Base-by-base conservation (phyloP, 805 yeast genomes). In the Saturnispora serradocipensis region DNA sequence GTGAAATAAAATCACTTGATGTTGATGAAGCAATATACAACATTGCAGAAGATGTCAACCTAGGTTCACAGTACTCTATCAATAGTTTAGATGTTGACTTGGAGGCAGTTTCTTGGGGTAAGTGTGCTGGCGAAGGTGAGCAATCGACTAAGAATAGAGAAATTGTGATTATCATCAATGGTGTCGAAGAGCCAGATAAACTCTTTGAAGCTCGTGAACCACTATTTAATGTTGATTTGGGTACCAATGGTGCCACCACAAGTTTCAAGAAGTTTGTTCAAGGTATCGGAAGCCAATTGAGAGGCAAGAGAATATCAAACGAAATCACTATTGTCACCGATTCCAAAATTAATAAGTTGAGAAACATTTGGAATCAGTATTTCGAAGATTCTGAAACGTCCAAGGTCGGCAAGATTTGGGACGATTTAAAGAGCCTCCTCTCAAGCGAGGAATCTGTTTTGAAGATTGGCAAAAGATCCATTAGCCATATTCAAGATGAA, bases 401-500 rank as follows among this genome's bases (percentile, higher is more conserved):
- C 35, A 64, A 67, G 50, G 56, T 72, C 57, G 63, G 63, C 18
- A 55, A 58, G 13, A 61, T 72, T 28, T 75, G 80, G 80, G 53
- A 55, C 15, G 53, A 54, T 5, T 60, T 73, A 53, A 64, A 66
- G 52, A 53, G 48, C 22, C 49, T 58, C 5, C 57, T 58, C 50
- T 48, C 57, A 22, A 43, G 52, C 22, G 46, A 30, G 5, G 34
- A 45, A 16, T 45, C 50, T 13, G 48, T 43, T 27, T 38, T 50
- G 3, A 46, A 40, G 13, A 28, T 58, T 34, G 56, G 52, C 48
- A 61, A 53, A 58, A 59, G 66, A 56, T 61, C 61, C 5, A 50
- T 67, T 53, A 46, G 63, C 46, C 59, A 67, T 42, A 69, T 76
- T 51, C 72, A 69, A 59, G 80, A 77, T 57, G 70, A 72, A 55